Base-by-base conservation (phyloP, 768 basidiomycete species). In the Podaxis mareebaensis region DNA sequence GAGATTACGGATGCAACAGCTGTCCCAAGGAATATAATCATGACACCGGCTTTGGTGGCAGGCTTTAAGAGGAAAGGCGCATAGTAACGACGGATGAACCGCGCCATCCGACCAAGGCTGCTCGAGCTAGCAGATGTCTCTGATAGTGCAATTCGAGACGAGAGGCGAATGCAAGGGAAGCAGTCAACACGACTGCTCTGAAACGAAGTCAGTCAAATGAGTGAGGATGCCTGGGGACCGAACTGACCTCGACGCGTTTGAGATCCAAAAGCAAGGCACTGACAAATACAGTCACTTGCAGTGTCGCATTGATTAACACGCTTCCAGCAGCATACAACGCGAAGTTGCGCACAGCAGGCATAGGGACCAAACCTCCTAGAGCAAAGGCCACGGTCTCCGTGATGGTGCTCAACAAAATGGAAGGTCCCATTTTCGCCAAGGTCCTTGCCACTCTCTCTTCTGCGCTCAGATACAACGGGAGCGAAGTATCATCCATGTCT, bases 281-380 rank as follows among this genome's bases (percentile, higher is more conserved):
- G 65, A 97, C 81, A 67, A 99, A 97, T 3, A 98, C 92, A 0
- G 96, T 99, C 3, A 96, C 85, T 84, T 99, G 97, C 17, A 99
- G 79, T 3, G 92, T 69, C 0, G 96, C 94, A 64, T 98, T 97
- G 63, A 99, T 73, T 39, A 96, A 78, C 2, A 99, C 97, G 68
- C 95, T 96, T 17, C 95, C 96, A 1, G 97, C 96, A 0, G 97
- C 97, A 73, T 99, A 99, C 49, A 99, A 79, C 0, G 97, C 97
- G 74, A 99, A 99, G 75, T 99, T 99, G 30, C 96, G 85, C 13
- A 99, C 97, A 36, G 97, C 97, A 2, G 97, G 97, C 97, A 99
- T 97, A 4, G 96, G 96, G 10, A 99, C 97, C 28, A 98, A 76
- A 3, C 96, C 95, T n/a, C 97, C 97, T 28, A 99, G 78, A 0